Evolutionary conservation across 2,329 filamentous ascomycete species (phyloP).

Genomic region (Orbilia javanica): DNA sequence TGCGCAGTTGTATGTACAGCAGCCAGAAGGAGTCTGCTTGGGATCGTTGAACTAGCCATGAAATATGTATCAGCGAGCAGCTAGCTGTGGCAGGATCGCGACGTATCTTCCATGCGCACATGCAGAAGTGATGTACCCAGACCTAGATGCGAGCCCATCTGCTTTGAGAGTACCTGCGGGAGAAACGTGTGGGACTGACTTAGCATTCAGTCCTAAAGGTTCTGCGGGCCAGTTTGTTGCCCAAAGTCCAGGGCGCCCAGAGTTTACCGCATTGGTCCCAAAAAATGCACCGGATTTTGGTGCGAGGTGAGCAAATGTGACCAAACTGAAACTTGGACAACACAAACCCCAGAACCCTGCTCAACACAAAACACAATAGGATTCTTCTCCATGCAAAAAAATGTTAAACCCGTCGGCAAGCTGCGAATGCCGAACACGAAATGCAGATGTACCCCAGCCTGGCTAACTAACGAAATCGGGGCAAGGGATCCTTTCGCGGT

Average conservation of each 20-base stretch:
- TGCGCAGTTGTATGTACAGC: not conserved
- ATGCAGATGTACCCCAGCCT: not conserved
- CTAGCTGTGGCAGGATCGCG: not conserved
- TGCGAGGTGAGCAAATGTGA: constrained; percentile 31
- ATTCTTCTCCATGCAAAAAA: not conserved
- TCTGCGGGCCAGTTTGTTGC: constrained; percentile 16
- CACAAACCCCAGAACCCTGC: not conserved
- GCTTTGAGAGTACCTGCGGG: too few species aligned
- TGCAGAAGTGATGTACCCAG: too few species aligned
- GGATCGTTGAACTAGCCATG: not conserved
- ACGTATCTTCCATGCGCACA: not conserved
- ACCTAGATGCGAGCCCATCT: too few species aligned
- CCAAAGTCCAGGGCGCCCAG: not conserved
- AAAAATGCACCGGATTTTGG: constrained; percentile 27
- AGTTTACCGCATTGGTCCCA: not conserved
- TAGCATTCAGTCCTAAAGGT: not conserved
- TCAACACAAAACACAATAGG: not conserved
- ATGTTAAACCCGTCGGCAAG: not conserved
- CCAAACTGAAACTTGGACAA: constrained; percentile 26
- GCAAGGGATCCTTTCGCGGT: constrained; percentile 11
- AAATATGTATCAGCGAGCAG: too few species aligned
- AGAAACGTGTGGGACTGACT: too few species aligned
- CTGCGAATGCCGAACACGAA: not conserved
- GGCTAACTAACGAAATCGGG: not conserved
- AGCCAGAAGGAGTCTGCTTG: not conserved